Base-by-base conservation (phyloP, 306 rosid genomes). In the Prunus kanzakura region DNA sequence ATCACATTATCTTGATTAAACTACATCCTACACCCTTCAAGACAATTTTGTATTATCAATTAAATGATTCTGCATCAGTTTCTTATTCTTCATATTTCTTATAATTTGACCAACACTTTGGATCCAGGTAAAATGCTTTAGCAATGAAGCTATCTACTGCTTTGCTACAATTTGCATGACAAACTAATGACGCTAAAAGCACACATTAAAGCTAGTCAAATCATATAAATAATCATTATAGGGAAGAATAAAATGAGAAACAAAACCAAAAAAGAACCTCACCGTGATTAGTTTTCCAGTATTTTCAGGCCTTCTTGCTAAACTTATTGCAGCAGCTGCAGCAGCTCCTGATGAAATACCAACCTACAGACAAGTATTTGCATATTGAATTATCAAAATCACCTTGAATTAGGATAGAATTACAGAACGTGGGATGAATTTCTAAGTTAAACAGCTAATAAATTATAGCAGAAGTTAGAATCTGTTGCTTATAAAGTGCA, bases 301-400 rank as follows among this genome's bases (percentile, higher is more conserved):
- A 77, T 91, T 90, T 82, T 91, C 96, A 32, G 96, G 89, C 76
- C 96, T 85, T 79, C 88, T 87, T 76, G 92, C 97, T 80, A 91
- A 82, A 80, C 79, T 85, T 76, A 94, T 67, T 77, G 97, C 97
- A 63, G 98, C 98, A 7, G 89, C 95, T 15, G 97, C 97, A 72
- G 98, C 98, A 64, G 97, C 98, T 81, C 98, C 98, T 20, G 97
- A 94, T 74, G 97, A 94, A 76, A 91, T 90, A 70, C 98, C 97
- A 76, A 94, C 97, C 98, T 90, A 80, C n/a, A 57, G 8, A 80
- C 45, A 85, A 18, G 78, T 43, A 72, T 68, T 38, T 32, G 81
- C 78, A 72, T 29, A 58, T 82, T 43, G 67, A 79, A 15, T 69
- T 65, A 41, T 74, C 54, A 67, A 52, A 70, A 68, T 65, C 70